Evolutionary conservation across 192 early-diverging fungal species (phyloP), one percentile per base, ranked within the genome.

Genomic region (Allomyces macrogynus): DNA sequence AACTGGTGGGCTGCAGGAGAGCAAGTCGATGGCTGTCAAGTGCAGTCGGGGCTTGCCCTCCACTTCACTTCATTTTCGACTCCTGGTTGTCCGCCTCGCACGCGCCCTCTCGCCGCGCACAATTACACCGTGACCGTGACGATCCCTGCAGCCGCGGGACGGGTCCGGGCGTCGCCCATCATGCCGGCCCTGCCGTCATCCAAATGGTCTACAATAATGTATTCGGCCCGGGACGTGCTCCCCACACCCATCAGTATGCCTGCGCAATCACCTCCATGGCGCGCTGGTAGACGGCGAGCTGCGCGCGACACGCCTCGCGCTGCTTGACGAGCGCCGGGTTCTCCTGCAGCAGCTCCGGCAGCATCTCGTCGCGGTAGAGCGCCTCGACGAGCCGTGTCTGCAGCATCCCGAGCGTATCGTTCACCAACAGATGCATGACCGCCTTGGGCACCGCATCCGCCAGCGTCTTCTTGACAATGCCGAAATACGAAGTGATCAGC

Each of bases 401-500:
- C 61, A 87, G 81, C 12, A 78, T 67, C 67, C 87, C 81, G 64
- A 85, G 81, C 27, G 82, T 83, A 66, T 83, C 73, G 67, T 87
- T 87, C 69, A 89, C 87, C 61, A 89, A 70, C 57, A 87, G 67
- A 65, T 89, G 86, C 87, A 89, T 89, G 64, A 89, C 77, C 5
- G 87, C 81, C 76, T 89, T 89, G 64, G 87, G 87, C 9, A 89
- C 86, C 65, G 85, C 68, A 44, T 89, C 87, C 69, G 87, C 85
- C 64, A 87, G 81, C 23, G 85, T 83, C 73, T 89, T 87, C 68
- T 86, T 84, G 32, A 86, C 86, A 69, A 89, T 86, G 65, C 77
- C 74, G 68, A 89, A 89, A 71, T 89, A 89, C 26, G 84, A 88
- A 7, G 83, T 74, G 61, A 89, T 89, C 32, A 89, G 73, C 0